These are phyloP conservation scores for Kingdonia uniflora DNA, from an alignment of 164 flowering plant species.

Conservation along the genomic window DNA sequence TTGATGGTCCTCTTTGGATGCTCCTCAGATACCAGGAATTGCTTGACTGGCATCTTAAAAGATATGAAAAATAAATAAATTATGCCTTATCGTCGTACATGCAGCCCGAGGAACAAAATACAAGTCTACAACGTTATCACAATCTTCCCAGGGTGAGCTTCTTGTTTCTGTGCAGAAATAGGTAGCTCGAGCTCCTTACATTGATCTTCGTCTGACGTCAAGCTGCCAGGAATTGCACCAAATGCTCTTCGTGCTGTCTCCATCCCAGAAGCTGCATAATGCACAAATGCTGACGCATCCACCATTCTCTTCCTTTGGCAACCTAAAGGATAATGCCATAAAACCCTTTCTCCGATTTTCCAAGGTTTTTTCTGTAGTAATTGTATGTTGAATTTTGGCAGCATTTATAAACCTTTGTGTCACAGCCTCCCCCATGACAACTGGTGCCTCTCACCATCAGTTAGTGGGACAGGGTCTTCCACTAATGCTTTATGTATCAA, in stretches of 20 bases:
- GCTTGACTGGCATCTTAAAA: no score
- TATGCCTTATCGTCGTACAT: no score
- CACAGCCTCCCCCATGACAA: slow-evolving; percentile 94
- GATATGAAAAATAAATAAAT: no score
- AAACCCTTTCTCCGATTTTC: slow-evolving; percentile 22
- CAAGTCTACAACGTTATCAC: no score
- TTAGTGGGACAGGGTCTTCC: slow-evolving; percentile 52
- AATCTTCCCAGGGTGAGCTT: neutral
- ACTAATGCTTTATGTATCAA: slow-evolving; percentile 38
- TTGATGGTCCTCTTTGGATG: no score
- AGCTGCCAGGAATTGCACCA: slow-evolving; percentile 67
- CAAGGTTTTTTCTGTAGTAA: slow-evolving; percentile 4
- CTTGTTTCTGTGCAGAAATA: slow-evolving; percentile 12
- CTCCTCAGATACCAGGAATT: no score
- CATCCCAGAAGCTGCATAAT: slow-evolving; percentile 47
- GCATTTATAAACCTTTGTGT: slow-evolving; percentile 60
- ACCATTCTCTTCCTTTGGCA: slow-evolving; percentile 32
- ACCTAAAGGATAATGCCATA: slow-evolving; percentile 40
- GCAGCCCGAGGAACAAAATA: no score
- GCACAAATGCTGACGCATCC: slow-evolving; percentile 65
- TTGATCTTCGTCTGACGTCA: slow-evolving; percentile 70
- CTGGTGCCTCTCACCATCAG: slow-evolving; percentile 50
- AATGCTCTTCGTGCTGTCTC: slow-evolving; percentile 46
- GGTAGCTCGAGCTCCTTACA: slow-evolving; percentile 62
- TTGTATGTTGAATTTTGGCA: slow-evolving; percentile 32